These are phyloP conservation scores for Xylaria sp. DNA, from an alignment of 495 filamentous ascomycete genomes.

Conservation along the genomic window DNA sequence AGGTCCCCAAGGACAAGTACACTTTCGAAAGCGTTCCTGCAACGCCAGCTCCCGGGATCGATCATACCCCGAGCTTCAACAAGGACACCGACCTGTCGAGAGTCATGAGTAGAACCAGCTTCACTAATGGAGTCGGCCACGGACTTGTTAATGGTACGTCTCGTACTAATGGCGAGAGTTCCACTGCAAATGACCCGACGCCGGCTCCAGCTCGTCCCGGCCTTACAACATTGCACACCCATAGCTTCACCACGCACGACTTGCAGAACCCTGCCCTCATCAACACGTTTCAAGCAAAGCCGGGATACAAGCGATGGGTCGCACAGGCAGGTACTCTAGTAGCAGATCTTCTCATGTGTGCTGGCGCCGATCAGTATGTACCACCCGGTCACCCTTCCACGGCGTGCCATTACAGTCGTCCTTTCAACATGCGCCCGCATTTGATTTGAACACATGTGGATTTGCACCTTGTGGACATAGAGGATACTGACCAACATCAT, in stretches of 20 bases:
- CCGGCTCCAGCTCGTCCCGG: slow-evolving; percentile 28
- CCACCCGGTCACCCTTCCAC: slow-evolving; percentile 23
- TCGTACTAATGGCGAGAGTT: slow-evolving; percentile 46
- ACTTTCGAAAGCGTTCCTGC: slow-evolving; percentile 93
- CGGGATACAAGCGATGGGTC: slow-evolving; percentile 98
- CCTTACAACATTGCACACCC: slow-evolving; percentile 31
- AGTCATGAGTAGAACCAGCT: slow-evolving; percentile 39
- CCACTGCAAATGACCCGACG: slow-evolving; percentile 22
- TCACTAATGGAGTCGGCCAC: slow-evolving; percentile 60
- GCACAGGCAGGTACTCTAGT: slow-evolving; percentile 96
- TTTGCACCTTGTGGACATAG: slow-evolving; percentile 13
- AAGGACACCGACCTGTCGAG: slow-evolving; percentile 40
- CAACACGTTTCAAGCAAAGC: slow-evolving; percentile 79
- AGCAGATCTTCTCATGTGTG: slow-evolving; percentile 92
- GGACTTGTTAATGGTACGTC: slow-evolving; percentile 45
- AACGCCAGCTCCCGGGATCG: slow-evolving; percentile 75
- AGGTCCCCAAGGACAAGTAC: slow-evolving; percentile 68
- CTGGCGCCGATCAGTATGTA: slow-evolving; percentile 86
- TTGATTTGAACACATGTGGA: slow-evolving; percentile 7
- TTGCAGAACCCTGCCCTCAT: slow-evolving; percentile 60
- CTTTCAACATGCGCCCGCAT: not conserved
- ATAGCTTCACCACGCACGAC: slow-evolving; percentile 62
- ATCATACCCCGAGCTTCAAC: slow-evolving; percentile 64
- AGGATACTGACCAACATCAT: slow-evolving; percentile 39
- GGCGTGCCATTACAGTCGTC: slow-evolving; percentile 1